Evolutionary conservation across 345 rosid genomes (phyloP).

Genomic region (Citrus hindsii): DNA sequence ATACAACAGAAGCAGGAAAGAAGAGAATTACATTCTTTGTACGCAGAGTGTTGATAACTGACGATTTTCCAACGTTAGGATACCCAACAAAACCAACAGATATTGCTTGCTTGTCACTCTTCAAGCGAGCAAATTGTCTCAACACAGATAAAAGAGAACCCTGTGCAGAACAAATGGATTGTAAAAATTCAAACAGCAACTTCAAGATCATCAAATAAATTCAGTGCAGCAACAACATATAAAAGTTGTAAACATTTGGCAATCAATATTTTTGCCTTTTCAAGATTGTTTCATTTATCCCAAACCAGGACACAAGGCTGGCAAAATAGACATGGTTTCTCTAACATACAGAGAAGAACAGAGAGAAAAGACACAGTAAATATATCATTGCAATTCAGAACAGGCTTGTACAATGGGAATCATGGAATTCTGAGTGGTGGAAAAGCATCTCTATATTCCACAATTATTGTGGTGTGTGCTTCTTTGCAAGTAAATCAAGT

Average conservation of each 20-base stretch:
- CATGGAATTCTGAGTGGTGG: not conserved
- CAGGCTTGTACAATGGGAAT: not conserved
- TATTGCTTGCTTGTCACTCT: constrained; percentile 93
- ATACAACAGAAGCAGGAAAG: not conserved
- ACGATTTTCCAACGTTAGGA: constrained; percentile 97
- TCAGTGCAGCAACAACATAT: not conserved
- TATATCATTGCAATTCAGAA: not conserved
- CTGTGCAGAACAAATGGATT: constrained; percentile 29
- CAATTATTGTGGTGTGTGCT: not conserved
- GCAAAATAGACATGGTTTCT: not conserved
- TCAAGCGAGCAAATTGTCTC: constrained; percentile 88
- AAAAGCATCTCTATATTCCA: not conserved
- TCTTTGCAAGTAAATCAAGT: not conserved
- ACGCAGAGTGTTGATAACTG: constrained; percentile 89
- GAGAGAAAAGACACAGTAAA: not conserved
- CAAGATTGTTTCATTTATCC: not conserved
- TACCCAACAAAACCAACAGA: constrained; percentile 96
- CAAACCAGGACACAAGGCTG: not conserved
- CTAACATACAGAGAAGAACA: not conserved
- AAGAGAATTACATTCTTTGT: constrained; percentile 67
- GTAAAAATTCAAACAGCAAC: not conserved
- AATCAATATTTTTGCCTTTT: not conserved
- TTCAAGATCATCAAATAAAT: not conserved
- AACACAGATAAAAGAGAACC: constrained; percentile 89
- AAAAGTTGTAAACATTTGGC: not conserved